A percentile compares a stretch with the other conserved stretches of the same genome.
Conservation (phyloP, 208 protist genomes). For the Crithidia fasciculata region DNA sequence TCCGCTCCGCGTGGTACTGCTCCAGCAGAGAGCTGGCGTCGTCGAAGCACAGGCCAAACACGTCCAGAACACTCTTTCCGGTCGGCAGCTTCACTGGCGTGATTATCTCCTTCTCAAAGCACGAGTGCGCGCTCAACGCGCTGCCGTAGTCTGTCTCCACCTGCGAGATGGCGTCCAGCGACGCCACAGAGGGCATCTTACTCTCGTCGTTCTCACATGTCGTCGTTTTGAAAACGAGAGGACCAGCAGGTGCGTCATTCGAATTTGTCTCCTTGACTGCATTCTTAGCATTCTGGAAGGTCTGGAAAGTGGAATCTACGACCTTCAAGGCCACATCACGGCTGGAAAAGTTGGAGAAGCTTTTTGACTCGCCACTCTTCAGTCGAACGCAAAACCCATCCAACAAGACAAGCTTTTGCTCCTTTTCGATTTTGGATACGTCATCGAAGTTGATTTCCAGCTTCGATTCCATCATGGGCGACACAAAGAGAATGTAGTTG, state of each 20-base stretch:
- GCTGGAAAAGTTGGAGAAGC: slow-evolving; percentile 67
- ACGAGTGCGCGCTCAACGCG: slow-evolving; percentile 50
- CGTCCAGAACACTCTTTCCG: slow-evolving; percentile 55
- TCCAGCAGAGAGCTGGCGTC: slow-evolving; percentile 49
- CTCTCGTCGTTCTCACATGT: slow-evolving; percentile 46
- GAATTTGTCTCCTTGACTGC: not conserved
- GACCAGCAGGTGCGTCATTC: slow-evolving; percentile 6
- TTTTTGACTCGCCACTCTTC: slow-evolving; percentile 33
- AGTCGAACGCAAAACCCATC: slow-evolving; percentile 54
- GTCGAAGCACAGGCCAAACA: slow-evolving; percentile 70
- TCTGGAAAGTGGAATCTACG: slow-evolving; percentile 41
- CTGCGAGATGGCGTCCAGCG: slow-evolving; percentile 57
- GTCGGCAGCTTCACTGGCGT: slow-evolving; percentile 48
- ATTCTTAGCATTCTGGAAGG: slow-evolving; percentile 28
- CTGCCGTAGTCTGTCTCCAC: slow-evolving; percentile 68
- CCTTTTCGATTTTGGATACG: slow-evolving; percentile 56
- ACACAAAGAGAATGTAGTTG: slow-evolving; percentile 61
- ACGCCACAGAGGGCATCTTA: slow-evolving; percentile 50
- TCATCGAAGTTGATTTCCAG: slow-evolving; percentile 52
- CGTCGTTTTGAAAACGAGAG: slow-evolving; percentile 39
- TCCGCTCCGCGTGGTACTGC: slow-evolving; percentile 48
- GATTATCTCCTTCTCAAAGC: slow-evolving; percentile 62
- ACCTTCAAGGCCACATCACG: slow-evolving; percentile 57
- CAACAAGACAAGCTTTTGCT: slow-evolving; percentile 61
- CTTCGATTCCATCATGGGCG: slow-evolving; percentile 46